These are phyloP conservation scores for Priceomyces carsonii DNA, from an alignment of 805 yeast genomes.

Conservation along the genomic window DNA sequence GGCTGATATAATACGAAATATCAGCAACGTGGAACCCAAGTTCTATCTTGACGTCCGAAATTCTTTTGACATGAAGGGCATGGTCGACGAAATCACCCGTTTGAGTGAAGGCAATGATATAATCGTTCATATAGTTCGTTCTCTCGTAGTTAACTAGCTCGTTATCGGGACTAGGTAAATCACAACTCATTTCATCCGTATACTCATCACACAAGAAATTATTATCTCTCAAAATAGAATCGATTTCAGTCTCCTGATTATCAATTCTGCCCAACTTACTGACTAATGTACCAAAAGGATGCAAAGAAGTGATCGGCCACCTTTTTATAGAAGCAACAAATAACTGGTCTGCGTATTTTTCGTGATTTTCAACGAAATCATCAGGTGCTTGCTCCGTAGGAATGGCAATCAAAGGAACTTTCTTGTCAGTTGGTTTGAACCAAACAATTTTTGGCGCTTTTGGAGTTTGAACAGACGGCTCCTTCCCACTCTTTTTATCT, in stretches of 20 bases:
- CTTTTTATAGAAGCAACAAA: slow-evolving; percentile 96
- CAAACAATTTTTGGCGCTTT: slow-evolving; percentile 91
- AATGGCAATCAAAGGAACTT: slow-evolving; percentile 95
- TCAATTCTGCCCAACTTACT: slow-evolving; percentile 82
- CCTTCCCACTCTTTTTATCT: slow-evolving; percentile 47
- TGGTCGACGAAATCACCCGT: slow-evolving; percentile 65
- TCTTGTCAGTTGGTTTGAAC: slow-evolving; percentile 98
- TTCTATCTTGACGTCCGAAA: slow-evolving; percentile 62
- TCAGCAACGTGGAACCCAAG: slow-evolving; percentile 87
- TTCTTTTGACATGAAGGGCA: slow-evolving; percentile 75
- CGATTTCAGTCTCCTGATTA: slow-evolving; percentile 76
- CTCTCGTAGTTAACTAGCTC: slow-evolving; percentile 42
- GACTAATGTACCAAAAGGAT: slow-evolving; percentile 94
- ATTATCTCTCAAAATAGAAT: slow-evolving; percentile 85
- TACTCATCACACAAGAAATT: slow-evolving; percentile 82
- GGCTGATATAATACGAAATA: slow-evolving; percentile 67
- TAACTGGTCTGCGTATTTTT: slow-evolving; percentile 72
- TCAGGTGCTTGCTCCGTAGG: slow-evolving; percentile 98
- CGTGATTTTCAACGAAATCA: slow-evolving; percentile 92
- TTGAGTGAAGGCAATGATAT: slow-evolving; percentile 63
- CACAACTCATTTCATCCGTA: slow-evolving; percentile 43
- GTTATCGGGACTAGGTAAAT: slow-evolving; percentile 41
- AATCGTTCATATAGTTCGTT: slow-evolving; percentile 57
- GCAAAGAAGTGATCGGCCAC: slow-evolving; percentile 98
- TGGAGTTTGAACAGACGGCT: slow-evolving; percentile 45